phyloP scores from a whole-genome alignment of 2,329 filamentous ascomycete species.

The Monosporascus sp. region DNA sequence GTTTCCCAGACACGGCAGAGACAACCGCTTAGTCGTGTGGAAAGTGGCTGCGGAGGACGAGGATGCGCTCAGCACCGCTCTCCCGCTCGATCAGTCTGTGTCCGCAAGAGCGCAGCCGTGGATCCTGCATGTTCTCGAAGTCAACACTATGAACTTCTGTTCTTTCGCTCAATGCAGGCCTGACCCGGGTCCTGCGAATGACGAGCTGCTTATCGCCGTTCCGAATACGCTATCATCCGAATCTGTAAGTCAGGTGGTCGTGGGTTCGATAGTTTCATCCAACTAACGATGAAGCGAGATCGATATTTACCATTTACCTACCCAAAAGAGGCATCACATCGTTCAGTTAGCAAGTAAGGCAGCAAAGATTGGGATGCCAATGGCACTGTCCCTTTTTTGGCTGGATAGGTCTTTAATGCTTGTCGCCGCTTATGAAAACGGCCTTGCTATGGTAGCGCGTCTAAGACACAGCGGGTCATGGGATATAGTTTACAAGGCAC shows the following conservation, averaged over 20 bases:
- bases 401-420: constrained; percentile 51
- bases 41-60: constrained; percentile 61
- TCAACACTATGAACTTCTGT: constrained; percentile 96
- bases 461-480: constrained; percentile 41
- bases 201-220: constrained; percentile 66
- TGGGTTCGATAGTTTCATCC: neutral
- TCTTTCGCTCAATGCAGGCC: constrained; percentile 63
- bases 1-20: constrained; percentile 71
- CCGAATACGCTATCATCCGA: constrained; percentile 74
- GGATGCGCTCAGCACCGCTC: constrained; percentile 55
- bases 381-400: constrained; percentile 67
- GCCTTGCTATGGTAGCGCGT: constrained; percentile 63
- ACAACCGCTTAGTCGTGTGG: constrained; percentile 85
- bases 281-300: constrained; percentile 40
- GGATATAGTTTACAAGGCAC: constrained; percentile 55
- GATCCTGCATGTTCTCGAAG: constrained; percentile 76
- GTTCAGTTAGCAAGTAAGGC: constrained; percentile 35
- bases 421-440: constrained; percentile 80
- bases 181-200: constrained; percentile 19
- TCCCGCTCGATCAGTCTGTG: constrained; percentile 63
- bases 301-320: constrained; percentile 80
- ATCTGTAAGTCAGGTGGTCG: constrained; percentile 40
- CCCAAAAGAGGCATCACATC: constrained; percentile 62
- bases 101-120: constrained; percentile 62
- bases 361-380: constrained; percentile 72